Evolutionary conservation across 1,284 basidiomycete genomes (phyloP), one percentile per base, ranked within the genome.

Genomic region (Apiotrichum porosum): DNA sequence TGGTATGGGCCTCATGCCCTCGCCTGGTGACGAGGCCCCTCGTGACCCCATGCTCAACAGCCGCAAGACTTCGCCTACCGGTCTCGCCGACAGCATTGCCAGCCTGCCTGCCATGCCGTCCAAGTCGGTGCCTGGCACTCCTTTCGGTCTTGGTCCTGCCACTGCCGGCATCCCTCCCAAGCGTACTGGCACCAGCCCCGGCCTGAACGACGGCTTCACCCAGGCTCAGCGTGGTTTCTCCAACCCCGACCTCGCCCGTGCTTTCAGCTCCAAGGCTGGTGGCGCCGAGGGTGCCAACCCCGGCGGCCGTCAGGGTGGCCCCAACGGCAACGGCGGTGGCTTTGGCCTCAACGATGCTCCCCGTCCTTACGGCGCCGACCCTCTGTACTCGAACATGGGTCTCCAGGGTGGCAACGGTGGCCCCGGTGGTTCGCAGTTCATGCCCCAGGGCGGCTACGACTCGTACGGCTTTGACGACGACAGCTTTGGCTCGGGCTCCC

Each of bases 231-330:
- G 73, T 45, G 72, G 72, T 15, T 75, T 60, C 63, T 73, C 71
- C 35, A 74, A 74, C 62, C 73, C 73, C 19, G 73, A 75, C 56
- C 60, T 74, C 18, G 70, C 72, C 6, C 64, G 71, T 46, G 67
- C 72, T 5, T 79, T 86, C 60, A 84, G 85, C 10, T 86, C 90
- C 68, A 83, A 88, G 52, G 87, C 86, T 37, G 83, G 82, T 17
- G 30, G 19, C 36, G 36, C 28, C 14, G 32, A 12, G 32, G 28
- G 19, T 21, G 42, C 42, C 15, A 22, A 24, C 39, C 26, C 26
- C 26, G 26, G 26, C 26, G 26, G 26, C 12, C 8, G 8, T 12
- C 8, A 12, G 8, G 18, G 18, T 21, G 34, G 34, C 18, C n/a
- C 4, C 10, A 18, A 18, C 37, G 82, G 82, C 15, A 82, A 82